Base-by-base conservation (phyloP, 2,329 filamentous ascomycete species). In the Tolypocladium paradoxum region DNA sequence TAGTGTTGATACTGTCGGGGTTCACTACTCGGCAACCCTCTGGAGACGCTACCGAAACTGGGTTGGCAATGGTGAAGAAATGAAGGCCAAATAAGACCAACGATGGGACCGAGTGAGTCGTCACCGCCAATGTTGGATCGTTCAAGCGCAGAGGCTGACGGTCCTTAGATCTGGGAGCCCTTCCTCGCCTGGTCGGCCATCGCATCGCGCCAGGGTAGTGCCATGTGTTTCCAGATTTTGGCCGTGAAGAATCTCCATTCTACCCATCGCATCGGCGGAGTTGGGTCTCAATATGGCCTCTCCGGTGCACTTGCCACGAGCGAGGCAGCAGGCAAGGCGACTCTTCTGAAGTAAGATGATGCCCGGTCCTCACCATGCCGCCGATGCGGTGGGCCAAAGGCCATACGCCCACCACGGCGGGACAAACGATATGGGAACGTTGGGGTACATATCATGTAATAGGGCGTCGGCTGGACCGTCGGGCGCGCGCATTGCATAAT, bases 41-140 rank as follows among this genome's bases (percentile, higher is more conserved):
- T 96, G 92, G 92, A 82, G 88, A 68, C 96, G 91, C 91, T 96
- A 96, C 76, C 80, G 91, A 60, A 96, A 96, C 79, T 96, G 91
- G 92, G 79, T 96, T 66, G 90, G 79, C 71, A 96, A 96, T 77
- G 78, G 81, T 61, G 89, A 95, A 55, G 93, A 95, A 75, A 85
- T 96, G 57, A 81, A 86, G 68, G 88, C 87, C 65, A 96, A 95
- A 76, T 96, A 96, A 66, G 92, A 92, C 60, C 82, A 85, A 63
- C 79, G 87, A 65, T 96, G 91, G 92, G 96, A 87, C 80, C 84
- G 90, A 69, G 87, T 91, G 78, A 73, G 86, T 53, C 7, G 2
- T 6, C 29, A 6, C 24, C 55, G 49, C 18, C 27, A 12, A 4
- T n/a, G 7, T 31, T n/a, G n/a, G n/a, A n/a, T n/a, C n/a, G n/a